Percentiles rank a stretch among this genome's conserved stretches.
Evolutionary conservation across 441 rosid genomes (phyloP).

Genomic region (Pelargonium myrrhifolium): DNA sequence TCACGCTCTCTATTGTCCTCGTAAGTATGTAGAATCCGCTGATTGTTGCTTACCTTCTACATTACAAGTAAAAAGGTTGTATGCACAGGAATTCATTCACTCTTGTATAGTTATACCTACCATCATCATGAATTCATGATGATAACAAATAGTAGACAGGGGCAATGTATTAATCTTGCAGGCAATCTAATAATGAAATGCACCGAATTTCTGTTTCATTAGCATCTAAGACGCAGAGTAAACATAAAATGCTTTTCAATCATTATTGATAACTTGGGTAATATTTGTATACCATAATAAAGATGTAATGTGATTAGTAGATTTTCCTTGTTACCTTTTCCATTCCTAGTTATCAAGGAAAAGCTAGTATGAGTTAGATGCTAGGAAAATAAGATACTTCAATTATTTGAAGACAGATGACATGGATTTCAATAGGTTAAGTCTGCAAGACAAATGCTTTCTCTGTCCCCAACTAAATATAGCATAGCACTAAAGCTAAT

Average conservation of each 20-base stretch:
- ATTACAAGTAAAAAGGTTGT: no score
- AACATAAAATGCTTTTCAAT: no score
- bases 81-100: no score
- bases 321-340: neutral
- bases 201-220: no score
- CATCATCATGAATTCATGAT: no score
- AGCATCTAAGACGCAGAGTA: no score
- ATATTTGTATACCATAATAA: neutral
- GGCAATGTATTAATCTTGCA: neutral
- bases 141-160: neutral
- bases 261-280: no score
- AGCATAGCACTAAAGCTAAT: neutral
- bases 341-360: neutral
- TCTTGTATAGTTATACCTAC: no score
- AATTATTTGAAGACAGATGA: neutral
- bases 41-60: no score
- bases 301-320: neutral
- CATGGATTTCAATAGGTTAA: neutral
- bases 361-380: neutral
- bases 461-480: neutral
- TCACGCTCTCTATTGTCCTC: conserved; percentile 11
- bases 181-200: neutral
- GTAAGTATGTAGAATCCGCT: no score
- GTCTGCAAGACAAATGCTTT: neutral
- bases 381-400: neutral